Evolutionary conservation across 225 moss, liverwort and hornwort species (phyloP), one percentile per base, ranked within the genome.

Genomic region (Pseudoscleropodium purum): DNA sequence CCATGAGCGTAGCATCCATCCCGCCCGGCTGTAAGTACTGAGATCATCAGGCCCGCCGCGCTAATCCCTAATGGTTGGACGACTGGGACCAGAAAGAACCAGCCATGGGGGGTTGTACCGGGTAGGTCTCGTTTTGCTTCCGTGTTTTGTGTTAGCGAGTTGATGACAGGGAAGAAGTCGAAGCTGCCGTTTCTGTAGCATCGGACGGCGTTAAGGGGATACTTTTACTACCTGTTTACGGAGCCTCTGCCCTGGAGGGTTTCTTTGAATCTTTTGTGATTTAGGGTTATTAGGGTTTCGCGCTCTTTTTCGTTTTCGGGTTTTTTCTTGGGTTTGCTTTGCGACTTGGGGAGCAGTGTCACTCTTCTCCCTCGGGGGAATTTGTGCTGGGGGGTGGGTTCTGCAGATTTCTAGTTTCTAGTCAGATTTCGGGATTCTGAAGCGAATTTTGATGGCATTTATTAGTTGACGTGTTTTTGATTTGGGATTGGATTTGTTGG

Each of bases 211-310:
- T 65, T 54, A 33, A 64, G 65, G 52, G 61, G 31, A 74, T 31
- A 30, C 52, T 45, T 62, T 29, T 60, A 64, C 78, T 59, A 72
- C 62, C 52, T 33, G 70, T 51, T 83, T 66, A 66, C 61, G 30
- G 70, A 39, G 24, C 85, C 89, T 63, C 83, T 79, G 70, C 65
- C 47, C 37, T 47, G 60, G 82, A 47, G 85, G 72, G 91, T 85
- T 83, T 79, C 87, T 51, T 73, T 43, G 77, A 83, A 85, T 82
- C 64, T 87, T 82, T 47, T n/a, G 80, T 37, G 74, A 88, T 79
- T 90, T 90, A 88, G 91, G 93, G 90, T 90, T 91, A 88, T 83
- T 92, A 92, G 91, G 92, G 91, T 92, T 92, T 91, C 79, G 79
- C 76, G 85, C 76, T 34, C 81, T 86, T 83, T 82, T 39, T 33